Evolutionary conservation across 352 stramenopile species (phyloP).

Genomic region (Phytophthora pini): DNA sequence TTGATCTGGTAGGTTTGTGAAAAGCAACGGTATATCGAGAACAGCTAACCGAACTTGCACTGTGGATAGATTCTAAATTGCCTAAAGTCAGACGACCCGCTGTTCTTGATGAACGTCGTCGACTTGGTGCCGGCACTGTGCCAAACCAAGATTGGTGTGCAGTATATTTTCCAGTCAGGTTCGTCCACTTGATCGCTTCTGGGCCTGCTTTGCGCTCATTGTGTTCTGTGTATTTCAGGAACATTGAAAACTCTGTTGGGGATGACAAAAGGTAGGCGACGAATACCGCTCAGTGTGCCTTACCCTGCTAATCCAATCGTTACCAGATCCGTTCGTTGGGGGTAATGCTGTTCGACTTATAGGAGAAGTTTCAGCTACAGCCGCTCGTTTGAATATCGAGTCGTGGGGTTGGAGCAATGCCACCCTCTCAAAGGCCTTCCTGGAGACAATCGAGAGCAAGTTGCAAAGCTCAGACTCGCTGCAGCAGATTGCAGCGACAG

Average conservation of each 20-base stretch:
- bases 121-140: conserved; percentile 80
- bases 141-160: conserved; percentile 65
- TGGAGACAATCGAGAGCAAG: conserved; percentile 77
- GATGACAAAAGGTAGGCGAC: conserved; percentile 66
- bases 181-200: conserved; percentile 12
- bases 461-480: conserved; percentile 66
- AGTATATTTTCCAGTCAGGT: conserved; percentile 86
- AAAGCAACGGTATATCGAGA: conserved; percentile 4
- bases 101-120: conserved; percentile 88
- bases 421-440: conserved; percentile 77
- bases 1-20: conserved; percentile 46
- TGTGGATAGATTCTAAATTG: conserved; percentile 66
- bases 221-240: conserved; percentile 34
- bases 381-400: conserved; percentile 66
- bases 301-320: conserved; percentile 9
- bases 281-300: not conserved
- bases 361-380: conserved; percentile 78
- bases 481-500: conserved; percentile 87
- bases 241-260: conserved; percentile 66
- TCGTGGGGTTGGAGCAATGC: conserved; percentile 83
- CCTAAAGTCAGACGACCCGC: conserved; percentile 74
- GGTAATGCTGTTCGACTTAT: conserved; percentile 77
- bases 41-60: conserved; percentile 4
- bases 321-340: conserved; percentile 78
- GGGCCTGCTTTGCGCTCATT: conserved; percentile 12